phyloP scores from a whole-genome alignment of 441 rosid species.

The Corymbia citriodora region DNA sequence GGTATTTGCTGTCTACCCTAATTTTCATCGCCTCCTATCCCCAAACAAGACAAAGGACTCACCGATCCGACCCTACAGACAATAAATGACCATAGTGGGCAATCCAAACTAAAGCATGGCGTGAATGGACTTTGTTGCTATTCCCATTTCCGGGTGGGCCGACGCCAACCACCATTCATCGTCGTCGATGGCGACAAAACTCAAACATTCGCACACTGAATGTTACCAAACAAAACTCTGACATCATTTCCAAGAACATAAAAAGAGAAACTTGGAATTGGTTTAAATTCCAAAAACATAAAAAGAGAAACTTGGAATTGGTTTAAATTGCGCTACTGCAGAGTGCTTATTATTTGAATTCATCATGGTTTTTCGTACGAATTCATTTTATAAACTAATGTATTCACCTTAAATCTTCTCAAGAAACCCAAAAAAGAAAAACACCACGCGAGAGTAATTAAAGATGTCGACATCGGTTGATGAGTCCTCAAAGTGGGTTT shows the following conservation, averaged over 20 bases:
- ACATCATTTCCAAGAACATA: background rate
- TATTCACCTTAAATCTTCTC: background rate
- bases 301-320: background rate
- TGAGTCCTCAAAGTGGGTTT: background rate
- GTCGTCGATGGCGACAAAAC: background rate
- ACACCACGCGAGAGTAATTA: background rate
- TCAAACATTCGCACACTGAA: background rate
- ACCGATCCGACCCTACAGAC: background rate
- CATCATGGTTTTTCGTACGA: background rate
- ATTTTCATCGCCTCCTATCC: background rate
- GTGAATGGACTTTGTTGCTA: background rate
- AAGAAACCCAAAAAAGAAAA: background rate
- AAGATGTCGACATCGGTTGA: background rate
- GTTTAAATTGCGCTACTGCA: background rate
- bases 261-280: background rate
- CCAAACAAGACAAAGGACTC: background rate
- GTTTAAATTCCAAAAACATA: background rate
- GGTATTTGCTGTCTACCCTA: background rate
- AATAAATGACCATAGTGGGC: background rate
- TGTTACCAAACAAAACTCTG: background rate
- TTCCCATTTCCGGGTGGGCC: background rate
- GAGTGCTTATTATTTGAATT: background rate
- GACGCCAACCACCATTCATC: too few relatives aligned
- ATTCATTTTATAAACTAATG: background rate
- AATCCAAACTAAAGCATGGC: background rate